Evolutionary conservation across 352 stramenopile genomes (phyloP).

Genomic region (Pythium vanterpoolii): DNA sequence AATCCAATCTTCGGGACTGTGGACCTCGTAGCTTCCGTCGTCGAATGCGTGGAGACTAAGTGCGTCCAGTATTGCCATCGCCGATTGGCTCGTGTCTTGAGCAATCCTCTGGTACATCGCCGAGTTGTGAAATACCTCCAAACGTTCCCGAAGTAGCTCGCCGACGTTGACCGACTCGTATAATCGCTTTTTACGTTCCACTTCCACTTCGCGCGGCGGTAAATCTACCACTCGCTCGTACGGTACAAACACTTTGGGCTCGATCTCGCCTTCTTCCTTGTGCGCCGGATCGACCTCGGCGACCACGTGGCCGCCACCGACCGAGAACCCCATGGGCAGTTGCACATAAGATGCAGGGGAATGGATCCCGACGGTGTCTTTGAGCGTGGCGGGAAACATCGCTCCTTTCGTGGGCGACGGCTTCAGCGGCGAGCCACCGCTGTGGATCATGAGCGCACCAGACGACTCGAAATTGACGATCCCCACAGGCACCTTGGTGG

Average conservation of each 20-base stretch:
- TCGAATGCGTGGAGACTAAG: slow-evolving; percentile 74
- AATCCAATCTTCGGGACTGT: slow-evolving; percentile 64
- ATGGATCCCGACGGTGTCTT: slow-evolving; percentile 14
- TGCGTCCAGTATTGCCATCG: slow-evolving; percentile 43
- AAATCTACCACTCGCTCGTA: slow-evolving; percentile 32
- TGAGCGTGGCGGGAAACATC: slow-evolving; percentile 1
- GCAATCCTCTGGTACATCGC: slow-evolving; percentile 29
- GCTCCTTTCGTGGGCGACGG: slow-evolving; percentile 16
- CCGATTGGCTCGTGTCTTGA: slow-evolving; percentile 31
- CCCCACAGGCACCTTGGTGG: slow-evolving; percentile 22
- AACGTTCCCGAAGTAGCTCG: slow-evolving; percentile 26
- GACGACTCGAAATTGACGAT: slow-evolving; percentile 34
- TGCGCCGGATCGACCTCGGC: slow-evolving; percentile 24
- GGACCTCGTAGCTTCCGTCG: slow-evolving; percentile 78
- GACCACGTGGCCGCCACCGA: slow-evolving; percentile 25
- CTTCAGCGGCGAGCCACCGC: slow-evolving; percentile 17
- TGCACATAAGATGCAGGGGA: slow-evolving; percentile 28
- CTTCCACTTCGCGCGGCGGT: slow-evolving; percentile 41
- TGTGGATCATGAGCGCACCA: slow-evolving; percentile 13
- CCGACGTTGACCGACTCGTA: slow-evolving; percentile 38
- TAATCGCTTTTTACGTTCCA: slow-evolving; percentile 41
- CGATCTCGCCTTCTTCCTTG: slow-evolving; percentile 35
- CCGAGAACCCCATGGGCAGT: slow-evolving; percentile 24
- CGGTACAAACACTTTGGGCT: slow-evolving; percentile 51
- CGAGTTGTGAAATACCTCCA: slow-evolving; percentile 31